Conservation (phyloP, 805 yeast genomes). For the Gaillardinia entomophila region DNA sequence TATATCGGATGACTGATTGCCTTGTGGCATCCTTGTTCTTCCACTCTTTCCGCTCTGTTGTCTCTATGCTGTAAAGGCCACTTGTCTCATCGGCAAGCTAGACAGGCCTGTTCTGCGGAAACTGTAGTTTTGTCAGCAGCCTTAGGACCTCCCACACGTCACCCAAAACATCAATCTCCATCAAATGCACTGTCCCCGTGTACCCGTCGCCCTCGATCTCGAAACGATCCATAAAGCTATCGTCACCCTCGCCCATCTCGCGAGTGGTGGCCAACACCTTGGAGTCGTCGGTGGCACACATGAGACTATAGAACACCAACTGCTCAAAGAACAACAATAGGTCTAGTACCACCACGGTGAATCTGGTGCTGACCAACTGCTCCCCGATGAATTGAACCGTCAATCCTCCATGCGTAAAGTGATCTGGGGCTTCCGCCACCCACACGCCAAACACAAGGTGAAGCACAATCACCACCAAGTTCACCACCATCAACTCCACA, state of each 20-base stretch:
- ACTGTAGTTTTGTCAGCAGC: neutral
- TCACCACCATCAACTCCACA: slow-evolving; percentile 15
- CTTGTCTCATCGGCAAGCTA: too few species aligned
- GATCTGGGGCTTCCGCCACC: slow-evolving; percentile 8
- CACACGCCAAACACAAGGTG: slow-evolving; percentile 25
- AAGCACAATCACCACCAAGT: slow-evolving; percentile 14
- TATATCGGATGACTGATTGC: too few species aligned
- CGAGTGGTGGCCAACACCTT: slow-evolving; percentile 22
- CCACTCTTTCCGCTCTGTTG: too few species aligned
- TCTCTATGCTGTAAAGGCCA: too few species aligned
- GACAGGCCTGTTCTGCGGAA: neutral
- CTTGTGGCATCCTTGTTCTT: too few species aligned
- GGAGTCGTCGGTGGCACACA: slow-evolving; percentile 27
- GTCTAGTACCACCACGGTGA: slow-evolving; percentile 24
- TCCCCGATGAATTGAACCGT: slow-evolving; percentile 37
- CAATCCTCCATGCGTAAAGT: slow-evolving; percentile 26
- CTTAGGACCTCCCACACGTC: neutral
- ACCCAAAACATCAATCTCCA: neutral
- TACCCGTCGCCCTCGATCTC: neutral
- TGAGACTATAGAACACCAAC: slow-evolving; percentile 24
- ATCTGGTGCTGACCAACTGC: slow-evolving; percentile 17
- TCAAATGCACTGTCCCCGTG: neutral
- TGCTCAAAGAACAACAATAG: slow-evolving; percentile 19
- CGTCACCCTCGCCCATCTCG: too few species aligned
- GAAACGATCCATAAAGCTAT: neutral